Evolutionary conservation across 2,329 filamentous ascomycete genomes (phyloP), one percentile per base, ranked within the genome.

Genomic region (Fusarium pseudocircinatum): DNA sequence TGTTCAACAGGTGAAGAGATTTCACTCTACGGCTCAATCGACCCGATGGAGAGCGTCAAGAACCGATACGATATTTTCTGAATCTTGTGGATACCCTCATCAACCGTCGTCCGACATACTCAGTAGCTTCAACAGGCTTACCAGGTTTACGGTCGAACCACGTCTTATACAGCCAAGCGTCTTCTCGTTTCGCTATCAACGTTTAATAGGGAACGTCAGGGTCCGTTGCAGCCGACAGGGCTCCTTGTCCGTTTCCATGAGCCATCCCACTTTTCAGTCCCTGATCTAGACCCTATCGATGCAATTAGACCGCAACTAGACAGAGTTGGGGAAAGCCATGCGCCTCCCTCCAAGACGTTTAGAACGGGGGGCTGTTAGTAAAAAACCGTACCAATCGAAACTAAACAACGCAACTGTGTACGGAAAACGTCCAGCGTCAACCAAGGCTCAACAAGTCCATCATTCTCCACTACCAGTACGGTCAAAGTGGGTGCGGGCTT

Each of bases 341-440:
- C 28, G 50, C 39, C 34, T 64, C 26, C 57, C 44, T 67, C 52
- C 42, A 60, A 64, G 44, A 68, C 70, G 71, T 72, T 69, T 56
- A 42, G 60, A 63, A 59, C 62, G 60, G 61, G 70, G 61, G 34
- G 26, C 22, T 28, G 18, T 26, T 52, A 65, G 70, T 74, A 54
- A 42, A 60, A 72, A 69, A 69, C 56, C 70, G 75, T 75, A 66
- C 74, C 66, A 74, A 77, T 74, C 34, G 36, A 59, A 69, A 59
- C 40, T 40, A 47, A 53, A 22, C 26, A 43, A 53, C 44, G 15
- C 28, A 32, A 36, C 50, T 57, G 15, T 44, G 39, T 30, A 34
- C 50, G n/a, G 40, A 37, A 50, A 40, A 43, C 34, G 54, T 61
- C 36, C 32, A 58, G 39, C 30, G 28, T 22, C 37, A 32, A 28